Evolutionary conservation across 345 rosid genomes (phyloP).

Genomic region (Murraya paniculata): DNA sequence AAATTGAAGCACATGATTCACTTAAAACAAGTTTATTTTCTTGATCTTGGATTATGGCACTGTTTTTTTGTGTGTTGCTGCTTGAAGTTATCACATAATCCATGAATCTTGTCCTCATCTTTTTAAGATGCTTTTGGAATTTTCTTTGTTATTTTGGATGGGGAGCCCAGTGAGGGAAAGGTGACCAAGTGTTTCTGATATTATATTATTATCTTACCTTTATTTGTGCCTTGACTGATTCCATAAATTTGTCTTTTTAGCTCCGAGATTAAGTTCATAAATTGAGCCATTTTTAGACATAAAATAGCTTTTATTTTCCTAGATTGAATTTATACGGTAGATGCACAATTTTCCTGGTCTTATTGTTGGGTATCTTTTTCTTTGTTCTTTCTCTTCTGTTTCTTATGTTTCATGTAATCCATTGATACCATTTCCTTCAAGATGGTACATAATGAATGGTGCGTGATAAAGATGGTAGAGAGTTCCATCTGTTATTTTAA

Average conservation of each 20-base stretch:
- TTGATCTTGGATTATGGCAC: conserved; percentile 10
- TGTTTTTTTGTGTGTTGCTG: conserved; percentile 8
- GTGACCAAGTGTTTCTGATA: neutral
- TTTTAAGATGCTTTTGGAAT: conserved; percentile 26
- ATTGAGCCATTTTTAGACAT: neutral
- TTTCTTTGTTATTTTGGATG: conserved; percentile 20
- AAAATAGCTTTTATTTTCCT: neutral
- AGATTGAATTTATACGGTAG: neutral
- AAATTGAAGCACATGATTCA: neutral
- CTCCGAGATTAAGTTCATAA: neutral
- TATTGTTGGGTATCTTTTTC: neutral
- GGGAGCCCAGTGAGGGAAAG: conserved; percentile 30
- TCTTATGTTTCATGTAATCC: neutral
- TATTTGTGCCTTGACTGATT: conserved; percentile 7
- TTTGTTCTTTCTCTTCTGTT: neutral
- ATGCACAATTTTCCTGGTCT: neutral
- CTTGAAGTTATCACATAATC: neutral
- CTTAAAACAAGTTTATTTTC: conserved; percentile 4
- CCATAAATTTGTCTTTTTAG: conserved; percentile 9
- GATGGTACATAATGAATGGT: neutral
- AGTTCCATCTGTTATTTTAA: too few species aligned
- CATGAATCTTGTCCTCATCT: conserved; percentile 5
- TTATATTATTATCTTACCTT: conserved; percentile 8
- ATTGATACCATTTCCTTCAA: neutral
- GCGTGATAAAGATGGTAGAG: neutral